Evolutionary conservation across 495 filamentous ascomycete genomes (phyloP).

Genomic region (Penicillium verhagenii): DNA sequence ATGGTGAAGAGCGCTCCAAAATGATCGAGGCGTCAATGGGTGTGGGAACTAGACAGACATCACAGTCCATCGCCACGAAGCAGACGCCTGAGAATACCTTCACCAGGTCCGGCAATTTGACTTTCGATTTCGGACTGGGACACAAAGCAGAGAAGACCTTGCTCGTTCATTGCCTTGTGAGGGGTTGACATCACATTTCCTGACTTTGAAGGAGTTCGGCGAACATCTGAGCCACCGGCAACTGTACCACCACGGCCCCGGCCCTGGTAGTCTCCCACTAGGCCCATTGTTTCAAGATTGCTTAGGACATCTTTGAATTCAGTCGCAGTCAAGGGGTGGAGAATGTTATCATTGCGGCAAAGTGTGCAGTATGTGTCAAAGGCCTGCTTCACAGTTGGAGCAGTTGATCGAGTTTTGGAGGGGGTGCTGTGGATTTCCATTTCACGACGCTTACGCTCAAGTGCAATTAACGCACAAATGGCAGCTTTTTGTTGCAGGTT

Average conservation of each 20-base stretch:
- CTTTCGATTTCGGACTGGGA: conserved; percentile 72
- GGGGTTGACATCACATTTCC: conserved; percentile 44
- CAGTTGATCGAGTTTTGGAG: conserved; percentile 52
- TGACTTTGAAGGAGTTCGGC: conserved; percentile 59
- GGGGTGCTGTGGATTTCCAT: conserved; percentile 49
- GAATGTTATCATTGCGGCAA: conserved; percentile 77
- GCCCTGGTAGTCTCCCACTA: conserved; percentile 74
- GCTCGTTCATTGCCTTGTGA: conserved; percentile 60
- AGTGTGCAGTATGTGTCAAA: conserved; percentile 76
- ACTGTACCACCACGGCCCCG: conserved; percentile 64
- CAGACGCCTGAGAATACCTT: conserved; percentile 47
- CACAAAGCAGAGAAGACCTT: conserved; percentile 71
- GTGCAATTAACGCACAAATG: conserved; percentile 78
- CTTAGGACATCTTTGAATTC: conserved; percentile 95
- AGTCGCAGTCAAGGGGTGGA: conserved; percentile 81
- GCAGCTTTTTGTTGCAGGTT: conserved; percentile 97
- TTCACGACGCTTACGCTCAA: conserved; percentile 61
- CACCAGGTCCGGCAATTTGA: conserved; percentile 68
- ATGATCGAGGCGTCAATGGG: neutral
- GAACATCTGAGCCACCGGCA: conserved; percentile 41
- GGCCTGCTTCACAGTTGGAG: conserved; percentile 73
- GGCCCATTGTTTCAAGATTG: conserved; percentile 78
- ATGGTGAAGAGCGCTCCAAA: neutral
- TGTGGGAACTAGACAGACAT: conserved; percentile 1
- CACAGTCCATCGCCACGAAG: conserved; percentile 43